Evolutionary conservation across 441 rosid genomes (phyloP).

Genomic region (Gossypium laxum): DNA sequence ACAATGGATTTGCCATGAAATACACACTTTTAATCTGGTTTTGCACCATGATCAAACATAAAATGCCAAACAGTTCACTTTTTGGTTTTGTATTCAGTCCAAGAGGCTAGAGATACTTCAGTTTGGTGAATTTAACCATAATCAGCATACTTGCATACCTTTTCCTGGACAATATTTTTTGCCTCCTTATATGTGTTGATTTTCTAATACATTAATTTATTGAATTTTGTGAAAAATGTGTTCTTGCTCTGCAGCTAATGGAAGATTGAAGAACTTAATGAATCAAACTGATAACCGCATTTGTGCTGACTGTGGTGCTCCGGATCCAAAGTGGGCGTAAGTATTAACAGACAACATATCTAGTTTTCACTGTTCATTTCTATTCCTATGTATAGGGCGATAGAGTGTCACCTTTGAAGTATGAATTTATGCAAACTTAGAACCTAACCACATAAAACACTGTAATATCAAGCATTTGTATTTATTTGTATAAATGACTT

Average conservation of each 20-base stretch:
- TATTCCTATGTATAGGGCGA: background rate
- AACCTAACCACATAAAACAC: background rate
- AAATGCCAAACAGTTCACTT: background rate
- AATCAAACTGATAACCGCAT: constrained; percentile 59
- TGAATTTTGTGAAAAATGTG: background rate
- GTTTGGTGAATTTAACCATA: background rate
- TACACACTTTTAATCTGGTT: background rate
- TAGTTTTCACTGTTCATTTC: background rate
- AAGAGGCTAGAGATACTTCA: background rate
- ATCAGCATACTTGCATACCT: background rate
- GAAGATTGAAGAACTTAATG: constrained; percentile 61
- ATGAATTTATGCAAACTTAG: background rate
- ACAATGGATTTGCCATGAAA: background rate
- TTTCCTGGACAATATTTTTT: background rate
- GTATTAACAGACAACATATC: constrained; percentile 22
- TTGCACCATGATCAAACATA: background rate
- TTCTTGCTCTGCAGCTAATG: constrained; percentile 45
- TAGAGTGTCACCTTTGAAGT: background rate
- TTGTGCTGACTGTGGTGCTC: constrained; percentile 90
- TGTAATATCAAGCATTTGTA: background rate
- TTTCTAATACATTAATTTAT: background rate
- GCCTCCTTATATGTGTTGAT: background rate
- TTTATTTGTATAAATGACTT: background rate
- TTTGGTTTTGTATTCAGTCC: background rate
- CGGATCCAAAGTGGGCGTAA: constrained; percentile 99